phyloP scores from a whole-genome alignment of 495 filamentous ascomycete genomes.

The Penicillium flavigenum region DNA sequence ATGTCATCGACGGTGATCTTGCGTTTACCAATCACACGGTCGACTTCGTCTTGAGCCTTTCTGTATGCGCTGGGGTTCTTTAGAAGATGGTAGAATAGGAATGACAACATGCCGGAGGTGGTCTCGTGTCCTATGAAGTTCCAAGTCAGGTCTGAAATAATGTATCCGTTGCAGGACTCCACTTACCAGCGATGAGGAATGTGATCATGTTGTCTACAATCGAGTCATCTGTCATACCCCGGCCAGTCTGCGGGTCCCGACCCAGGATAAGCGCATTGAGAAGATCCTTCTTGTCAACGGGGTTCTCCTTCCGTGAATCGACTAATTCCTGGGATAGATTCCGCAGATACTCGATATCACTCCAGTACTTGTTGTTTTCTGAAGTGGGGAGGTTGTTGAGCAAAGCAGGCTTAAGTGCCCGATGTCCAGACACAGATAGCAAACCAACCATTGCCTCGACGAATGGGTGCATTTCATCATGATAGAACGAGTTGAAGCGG shows the following conservation, averaged over 20 bases:
- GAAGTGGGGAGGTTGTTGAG: slow-evolving; percentile 49
- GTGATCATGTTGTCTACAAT: slow-evolving; percentile 73
- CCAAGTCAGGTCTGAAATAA: slow-evolving; percentile 13
- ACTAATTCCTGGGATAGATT: slow-evolving; percentile 59
- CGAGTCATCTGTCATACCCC: slow-evolving; percentile 57
- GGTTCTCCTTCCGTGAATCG: slow-evolving; percentile 54
- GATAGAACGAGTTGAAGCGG: slow-evolving; percentile 75
- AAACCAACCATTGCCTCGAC: slow-evolving; percentile 62
- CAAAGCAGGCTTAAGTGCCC: slow-evolving; percentile 52
- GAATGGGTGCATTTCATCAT: slow-evolving; percentile 65
- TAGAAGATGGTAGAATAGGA: slow-evolving; percentile 58
- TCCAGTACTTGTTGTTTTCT: slow-evolving; percentile 55
- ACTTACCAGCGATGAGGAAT: slow-evolving; percentile 59
- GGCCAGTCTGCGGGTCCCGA: slow-evolving; percentile 64
- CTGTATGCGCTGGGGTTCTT: slow-evolving; percentile 59
- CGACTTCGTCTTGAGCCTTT: slow-evolving; percentile 66
- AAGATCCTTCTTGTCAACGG: slow-evolving; percentile 63
- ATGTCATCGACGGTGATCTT: slow-evolving; percentile 66
- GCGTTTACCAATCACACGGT: slow-evolving; percentile 61
- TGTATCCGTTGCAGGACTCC: no score
- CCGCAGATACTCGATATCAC: slow-evolving; percentile 57
- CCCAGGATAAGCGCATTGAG: slow-evolving; percentile 69
- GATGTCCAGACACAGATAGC: slow-evolving; percentile 53
- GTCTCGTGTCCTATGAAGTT: slow-evolving; percentile 63
- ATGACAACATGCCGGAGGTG: slow-evolving; percentile 58